These are phyloP conservation scores for Carallia pectinifolia DNA, from an alignment of 345 rosid genomes.

Conservation along the genomic window DNA sequence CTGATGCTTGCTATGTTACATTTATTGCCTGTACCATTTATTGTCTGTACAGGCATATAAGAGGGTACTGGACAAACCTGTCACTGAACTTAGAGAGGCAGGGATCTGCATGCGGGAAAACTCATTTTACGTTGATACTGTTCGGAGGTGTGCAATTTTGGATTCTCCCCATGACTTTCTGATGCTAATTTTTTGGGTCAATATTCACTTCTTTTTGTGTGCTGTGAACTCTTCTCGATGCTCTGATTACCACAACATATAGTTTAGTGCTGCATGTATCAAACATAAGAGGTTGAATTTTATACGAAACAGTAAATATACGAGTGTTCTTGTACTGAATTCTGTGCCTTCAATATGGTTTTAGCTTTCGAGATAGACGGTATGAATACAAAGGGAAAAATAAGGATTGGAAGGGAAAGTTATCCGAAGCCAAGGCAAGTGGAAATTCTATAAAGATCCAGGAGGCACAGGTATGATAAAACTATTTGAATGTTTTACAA, in stretches of 20 bases:
- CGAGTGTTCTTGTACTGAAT: slow-evolving; percentile 15
- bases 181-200: background rate
- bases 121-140: slow-evolving; percentile 90
- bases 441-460: slow-evolving; percentile 93
- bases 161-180: slow-evolving; percentile 5
- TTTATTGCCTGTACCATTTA: slow-evolving; percentile 22
- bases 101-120: slow-evolving; percentile 99
- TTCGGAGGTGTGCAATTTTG: slow-evolving; percentile 61
- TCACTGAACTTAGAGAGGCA: slow-evolving; percentile 92
- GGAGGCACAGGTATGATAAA: slow-evolving; percentile 77
- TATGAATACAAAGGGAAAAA: slow-evolving; percentile 97
- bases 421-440: slow-evolving; percentile 91
- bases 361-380: slow-evolving; percentile 96
- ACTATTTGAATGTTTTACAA: slow-evolving; percentile 7
- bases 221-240: background rate
- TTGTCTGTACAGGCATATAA: slow-evolving; percentile 61
- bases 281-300: slow-evolving; percentile 3
- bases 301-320: slow-evolving; percentile 1
- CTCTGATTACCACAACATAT: no score
- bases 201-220: background rate
- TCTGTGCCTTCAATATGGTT: slow-evolving; percentile 26
- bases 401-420: slow-evolving; percentile 96
- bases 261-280: background rate
- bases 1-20: slow-evolving; percentile 19
- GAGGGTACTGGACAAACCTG: slow-evolving; percentile 82